These are phyloP conservation scores for Linnemannia elongata DNA, from an alignment of 192 early-diverging fungal genomes.

Conservation along the genomic window DNA sequence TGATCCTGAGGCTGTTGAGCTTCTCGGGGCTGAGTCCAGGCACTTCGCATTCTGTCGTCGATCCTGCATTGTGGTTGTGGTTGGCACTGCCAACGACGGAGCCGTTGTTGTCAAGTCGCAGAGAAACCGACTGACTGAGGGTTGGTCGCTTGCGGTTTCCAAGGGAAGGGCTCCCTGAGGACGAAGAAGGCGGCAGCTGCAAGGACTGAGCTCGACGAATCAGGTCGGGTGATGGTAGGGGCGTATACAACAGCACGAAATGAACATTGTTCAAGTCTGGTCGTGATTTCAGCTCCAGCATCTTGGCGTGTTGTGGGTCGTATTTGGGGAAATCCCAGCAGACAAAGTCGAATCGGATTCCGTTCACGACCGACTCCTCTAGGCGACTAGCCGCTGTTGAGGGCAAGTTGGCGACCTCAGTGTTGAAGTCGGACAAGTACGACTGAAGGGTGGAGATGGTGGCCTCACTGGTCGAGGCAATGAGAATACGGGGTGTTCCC, in stretches of 20 bases:
- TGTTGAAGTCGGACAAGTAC: constrained; percentile 47
- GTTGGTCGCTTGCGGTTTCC: constrained; percentile 22
- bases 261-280: constrained; percentile 44
- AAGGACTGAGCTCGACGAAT: constrained; percentile 46
- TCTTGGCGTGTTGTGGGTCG: constrained; percentile 40
- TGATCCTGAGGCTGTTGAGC: constrained; percentile 43
- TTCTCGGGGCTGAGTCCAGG: constrained; percentile 41
- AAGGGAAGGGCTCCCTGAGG: constrained; percentile 1
- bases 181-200: constrained; percentile 31
- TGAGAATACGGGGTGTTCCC: constrained; percentile 48
- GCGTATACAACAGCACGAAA: constrained; percentile 45
- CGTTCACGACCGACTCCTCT: constrained; percentile 52
- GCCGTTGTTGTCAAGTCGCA: constrained; percentile 24
- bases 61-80: not conserved
- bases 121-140: constrained; percentile 36
- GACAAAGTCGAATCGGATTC: constrained; percentile 52
- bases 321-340: constrained; percentile 55
- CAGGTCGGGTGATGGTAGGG: constrained; percentile 23
- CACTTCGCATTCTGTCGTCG: constrained; percentile 8
- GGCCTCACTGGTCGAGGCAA: constrained; percentile 50
- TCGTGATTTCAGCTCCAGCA: constrained; percentile 41
- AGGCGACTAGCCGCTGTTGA: constrained; percentile 42
- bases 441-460: constrained; percentile 35
- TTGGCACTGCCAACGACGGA: not conserved
- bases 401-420: constrained; percentile 43